Conservation (phyloP, 345 rosid genomes). For the Abelmoschus esculentus region DNA sequence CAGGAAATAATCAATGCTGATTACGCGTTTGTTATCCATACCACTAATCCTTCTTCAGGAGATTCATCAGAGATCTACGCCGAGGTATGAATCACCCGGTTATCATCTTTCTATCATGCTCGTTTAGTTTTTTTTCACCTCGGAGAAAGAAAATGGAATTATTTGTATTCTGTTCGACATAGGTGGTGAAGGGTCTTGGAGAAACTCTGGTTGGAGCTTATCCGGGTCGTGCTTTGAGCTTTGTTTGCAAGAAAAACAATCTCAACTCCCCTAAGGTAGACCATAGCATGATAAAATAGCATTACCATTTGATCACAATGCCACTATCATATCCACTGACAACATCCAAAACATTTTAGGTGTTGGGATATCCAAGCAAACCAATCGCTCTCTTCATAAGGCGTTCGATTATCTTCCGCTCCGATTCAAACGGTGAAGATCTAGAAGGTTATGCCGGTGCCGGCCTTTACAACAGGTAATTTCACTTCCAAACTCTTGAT, state of each 20-base stretch:
- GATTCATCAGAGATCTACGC: constrained; percentile 90
- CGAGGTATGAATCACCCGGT: constrained; percentile 47
- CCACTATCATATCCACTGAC: constrained; percentile 11
- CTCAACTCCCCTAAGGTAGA: constrained; percentile 71
- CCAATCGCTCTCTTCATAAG: constrained; percentile 85
- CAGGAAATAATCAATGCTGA: constrained; percentile 96
- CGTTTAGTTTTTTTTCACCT: not conserved
- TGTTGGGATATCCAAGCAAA: constrained; percentile 96
- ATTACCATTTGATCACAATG: not conserved
- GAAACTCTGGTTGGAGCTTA: constrained; percentile 99
- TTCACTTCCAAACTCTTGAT: not conserved
- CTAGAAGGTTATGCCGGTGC: constrained; percentile 99
- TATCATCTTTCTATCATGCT: not conserved
- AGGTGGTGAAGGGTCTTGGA: constrained; percentile 98
- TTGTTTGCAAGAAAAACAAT: constrained; percentile 68
- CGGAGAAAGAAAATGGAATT: constrained; percentile 3
- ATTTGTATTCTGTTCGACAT: not conserved
- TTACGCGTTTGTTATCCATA: constrained; percentile 96
- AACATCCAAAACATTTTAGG: constrained; percentile 32
- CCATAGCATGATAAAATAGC: not conserved
- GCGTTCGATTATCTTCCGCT: constrained; percentile 83
- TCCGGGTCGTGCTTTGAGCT: constrained; percentile 97
- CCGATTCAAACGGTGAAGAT: constrained; percentile 98
- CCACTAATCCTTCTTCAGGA: constrained; percentile 92
- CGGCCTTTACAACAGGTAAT: constrained; percentile 96